Conservation (phyloP, 164 flowering plant species). For the Annona squamosa region DNA sequence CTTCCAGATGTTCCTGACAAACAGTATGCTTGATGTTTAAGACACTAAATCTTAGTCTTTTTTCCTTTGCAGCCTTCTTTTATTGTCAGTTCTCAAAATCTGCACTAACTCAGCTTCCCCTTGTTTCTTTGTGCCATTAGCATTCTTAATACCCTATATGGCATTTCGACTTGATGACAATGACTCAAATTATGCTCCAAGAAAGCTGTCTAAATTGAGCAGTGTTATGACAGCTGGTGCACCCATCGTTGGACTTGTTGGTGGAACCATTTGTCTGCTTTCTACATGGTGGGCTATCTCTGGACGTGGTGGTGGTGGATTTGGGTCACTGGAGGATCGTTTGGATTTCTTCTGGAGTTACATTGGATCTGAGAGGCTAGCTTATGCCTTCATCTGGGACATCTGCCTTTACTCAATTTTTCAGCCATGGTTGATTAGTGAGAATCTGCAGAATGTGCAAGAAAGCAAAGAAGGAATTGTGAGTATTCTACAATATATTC, state of each 20-base stretch:
- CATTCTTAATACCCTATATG: constrained; percentile 93
- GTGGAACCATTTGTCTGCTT: constrained; percentile 51
- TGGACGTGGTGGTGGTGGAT: constrained; percentile 69
- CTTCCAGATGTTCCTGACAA: constrained; percentile 92
- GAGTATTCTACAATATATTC: constrained; percentile 60
- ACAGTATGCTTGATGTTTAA: constrained; percentile 43
- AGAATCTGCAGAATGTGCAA: constrained; percentile 64
- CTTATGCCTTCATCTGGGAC: constrained; percentile 98
- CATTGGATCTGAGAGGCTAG: constrained; percentile 77
- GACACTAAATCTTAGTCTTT: constrained; percentile 1
- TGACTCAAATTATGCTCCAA: constrained; percentile 23
- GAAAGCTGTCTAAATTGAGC: constrained; percentile 48
- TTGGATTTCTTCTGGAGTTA: constrained; percentile 61
- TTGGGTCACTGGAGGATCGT: constrained; percentile 56
- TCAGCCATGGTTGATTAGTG: constrained; percentile 95
- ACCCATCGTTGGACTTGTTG: constrained; percentile 58
- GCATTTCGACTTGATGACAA: constrained; percentile 75
- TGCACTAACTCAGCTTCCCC: not conserved
- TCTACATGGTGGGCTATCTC: constrained; percentile 65
- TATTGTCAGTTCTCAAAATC: not conserved
- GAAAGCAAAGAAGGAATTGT: constrained; percentile 38
- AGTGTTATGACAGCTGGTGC: constrained; percentile 65
- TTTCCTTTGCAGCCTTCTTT: not conserved
- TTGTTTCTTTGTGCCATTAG: constrained; percentile 26
- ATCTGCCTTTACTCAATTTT: constrained; percentile 64